Percentiles rank a stretch among this genome's conserved stretches.
Evolutionary conservation across 331 rosid species (phyloP).

Genomic region (Phaseolus coccineus): DNA sequence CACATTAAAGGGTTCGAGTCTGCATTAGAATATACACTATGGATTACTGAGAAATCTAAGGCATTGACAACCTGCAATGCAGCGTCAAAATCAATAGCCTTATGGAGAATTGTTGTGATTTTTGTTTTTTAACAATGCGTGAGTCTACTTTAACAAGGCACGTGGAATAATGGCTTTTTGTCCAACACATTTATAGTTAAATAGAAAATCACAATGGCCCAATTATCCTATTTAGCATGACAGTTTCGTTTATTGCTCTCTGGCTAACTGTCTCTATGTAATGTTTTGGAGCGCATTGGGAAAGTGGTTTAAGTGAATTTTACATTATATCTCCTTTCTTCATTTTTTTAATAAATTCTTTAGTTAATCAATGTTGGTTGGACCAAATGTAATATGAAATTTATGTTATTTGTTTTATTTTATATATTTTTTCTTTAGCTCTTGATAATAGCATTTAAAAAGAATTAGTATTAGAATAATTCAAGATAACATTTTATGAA

Average conservation of each 20-base stretch:
- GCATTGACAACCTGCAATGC: conserved; percentile 19
- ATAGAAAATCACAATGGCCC: background rate
- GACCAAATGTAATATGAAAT: no score
- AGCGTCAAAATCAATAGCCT: conserved; percentile 24
- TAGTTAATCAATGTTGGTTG: no score
- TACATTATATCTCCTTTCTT: background rate
- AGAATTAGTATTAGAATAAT: no score
- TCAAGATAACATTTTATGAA: no score
- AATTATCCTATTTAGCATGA: no score
- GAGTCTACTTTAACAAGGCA: conserved; percentile 11
- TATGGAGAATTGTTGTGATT: conserved; percentile 17
- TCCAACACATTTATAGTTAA: background rate
- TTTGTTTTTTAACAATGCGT: conserved; percentile 11
- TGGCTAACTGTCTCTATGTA: background rate
- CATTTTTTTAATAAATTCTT: no score
- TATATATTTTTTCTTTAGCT: no score
- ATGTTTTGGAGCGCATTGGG: background rate
- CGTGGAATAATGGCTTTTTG: background rate
- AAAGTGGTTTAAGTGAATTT: background rate
- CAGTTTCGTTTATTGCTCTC: no score
- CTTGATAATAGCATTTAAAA: no score
- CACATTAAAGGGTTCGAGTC: conserved; percentile 37
- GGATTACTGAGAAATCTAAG: background rate
- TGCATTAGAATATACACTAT: conserved; percentile 23
- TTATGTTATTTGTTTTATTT: no score